Conservation (phyloP, 768 basidiomycete species). For the Suillus brevipes region DNA sequence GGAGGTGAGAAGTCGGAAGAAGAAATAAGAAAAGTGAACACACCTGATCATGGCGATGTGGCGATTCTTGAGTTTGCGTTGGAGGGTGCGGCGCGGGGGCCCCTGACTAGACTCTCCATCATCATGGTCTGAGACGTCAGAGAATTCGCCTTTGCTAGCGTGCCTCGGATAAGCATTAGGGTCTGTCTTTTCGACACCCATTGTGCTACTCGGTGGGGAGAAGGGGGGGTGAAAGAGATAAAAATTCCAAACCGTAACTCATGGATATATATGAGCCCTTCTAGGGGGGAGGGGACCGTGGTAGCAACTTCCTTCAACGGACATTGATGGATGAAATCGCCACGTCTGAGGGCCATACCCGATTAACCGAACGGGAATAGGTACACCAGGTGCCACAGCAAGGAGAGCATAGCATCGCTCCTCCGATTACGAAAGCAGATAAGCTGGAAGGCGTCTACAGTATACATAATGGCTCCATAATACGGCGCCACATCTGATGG, state of each 20-base stretch:
- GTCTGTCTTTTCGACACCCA: slow-evolving; percentile 26
- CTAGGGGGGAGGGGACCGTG: not conserved
- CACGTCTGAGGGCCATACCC: not conserved
- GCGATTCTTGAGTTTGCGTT: slow-evolving; percentile 70
- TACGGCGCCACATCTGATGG: too few relatives aligned
- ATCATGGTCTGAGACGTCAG: slow-evolving; percentile 23
- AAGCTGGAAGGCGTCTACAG: too few relatives aligned
- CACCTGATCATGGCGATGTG: slow-evolving; percentile 84
- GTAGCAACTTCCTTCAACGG: not conserved
- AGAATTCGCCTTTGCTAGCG: slow-evolving; percentile 8
- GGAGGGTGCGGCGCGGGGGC: slow-evolving; percentile 30
- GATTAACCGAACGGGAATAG: not conserved
- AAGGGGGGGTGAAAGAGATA: not conserved
- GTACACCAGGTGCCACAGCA: not conserved
- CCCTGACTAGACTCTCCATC: slow-evolving; percentile 22
- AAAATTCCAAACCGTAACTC: not conserved
- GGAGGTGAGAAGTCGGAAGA: not conserved
- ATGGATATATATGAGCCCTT: not conserved
- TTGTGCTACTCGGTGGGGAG: not conserved
- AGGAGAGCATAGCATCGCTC: too few relatives aligned
- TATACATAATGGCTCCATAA: too few relatives aligned
- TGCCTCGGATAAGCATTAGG: not conserved
- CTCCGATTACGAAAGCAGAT: too few relatives aligned
- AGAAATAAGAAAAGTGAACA: slow-evolving; percentile 6
- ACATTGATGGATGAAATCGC: not conserved